Evolutionary conservation across 768 basidiomycete genomes (phyloP), one percentile per base, ranked within the genome.

Genomic region (Lentinula edodes): DNA sequence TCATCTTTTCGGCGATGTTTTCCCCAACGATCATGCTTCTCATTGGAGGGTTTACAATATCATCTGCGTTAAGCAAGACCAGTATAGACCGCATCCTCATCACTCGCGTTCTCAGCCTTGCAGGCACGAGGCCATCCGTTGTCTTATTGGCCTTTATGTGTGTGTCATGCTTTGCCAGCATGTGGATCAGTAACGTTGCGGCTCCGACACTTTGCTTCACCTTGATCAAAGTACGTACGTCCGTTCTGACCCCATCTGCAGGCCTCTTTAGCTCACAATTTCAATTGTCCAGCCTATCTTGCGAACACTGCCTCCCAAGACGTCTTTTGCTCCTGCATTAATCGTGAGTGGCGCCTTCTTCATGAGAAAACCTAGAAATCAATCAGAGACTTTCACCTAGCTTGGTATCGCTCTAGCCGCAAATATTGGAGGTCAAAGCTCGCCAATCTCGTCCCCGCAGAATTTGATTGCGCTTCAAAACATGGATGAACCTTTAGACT

Each of bases 171-270:
- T 99, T 99, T 71, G 94, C 95, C 3, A 95, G 92, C 73, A 99
- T 98, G 96, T 98, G 95, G 97, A 98, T 99, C 68, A 91, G 93
- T 74, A 98, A 99, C 70, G 97, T 99, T 18, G 96, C 97, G 3
- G 97, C 97, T 16, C 95, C 96, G 9, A 97, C 96, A 2, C 80
- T 98, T 10, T 98, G 97, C 77, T 98, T 97, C 72, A 92, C 95
- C 18, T 79, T 99, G 62, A 95, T 98, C 71, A 89, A 90, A 71
- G 94, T 95, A 74, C 62, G 85, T 79, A 46, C 43, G 52, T 34
- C 41, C 38, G 8, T 50, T 28, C 54, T 45, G 63, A 53, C 45
- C 63, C 23, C 57, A 50, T 53, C 60, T 58, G 15, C 8, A 55
- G 16, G 16, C 20, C 3, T 28, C 28, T 38, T 51, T 46, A 34